Evolutionary conservation across 352 stramenopile genomes (phyloP), one percentile per base, ranked within the genome.

Genomic region (Globisporangium ultimum): DNA sequence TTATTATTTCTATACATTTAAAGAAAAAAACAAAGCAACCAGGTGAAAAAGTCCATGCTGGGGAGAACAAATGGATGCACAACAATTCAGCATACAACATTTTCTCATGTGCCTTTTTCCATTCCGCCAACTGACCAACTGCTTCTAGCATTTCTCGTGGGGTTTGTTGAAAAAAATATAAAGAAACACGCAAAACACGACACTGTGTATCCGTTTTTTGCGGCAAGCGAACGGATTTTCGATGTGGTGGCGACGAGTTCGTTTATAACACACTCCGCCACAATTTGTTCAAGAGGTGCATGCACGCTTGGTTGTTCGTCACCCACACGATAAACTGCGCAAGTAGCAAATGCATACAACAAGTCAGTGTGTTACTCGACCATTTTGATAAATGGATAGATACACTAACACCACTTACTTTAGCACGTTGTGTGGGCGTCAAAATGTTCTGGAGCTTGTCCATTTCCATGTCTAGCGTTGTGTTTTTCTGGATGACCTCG

Each of bases 221-320:
- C 3, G 8, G 28, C 8, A 36, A 36, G 28, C 28, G 28, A 36
- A 10, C 28, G 28, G 28, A 36, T 36, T 36, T 36, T 36, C 28
- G 28, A 36, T 36, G 28, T 36, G 8, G 7, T 10, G 7, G 7
- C 8, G 28, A 5, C 28, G 28, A 36, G 4, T 36, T 36, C 28
- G 54, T 52, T 84, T 83, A 94, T 79, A 94, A 84, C 49, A 94
- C 84, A 70, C 80, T 94, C 60, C 82, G 91, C 93, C 93, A 98
- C 55, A 98, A 74, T 75, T 98, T 97, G 80, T 98, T 97, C n/a
- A 98, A 78, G 75, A 98, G 84, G 66, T 97, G 89, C 89, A 98
- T 98, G 62, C 88, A 97, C 43, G 93, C 93, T 56, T 92, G 87
- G 67, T 98, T 98, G 72, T 98, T 97, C 50, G 89, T 96, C 55